phyloP scores from a whole-genome alignment of 148 eudicot genomes.

The Drosera capensis region DNA sequence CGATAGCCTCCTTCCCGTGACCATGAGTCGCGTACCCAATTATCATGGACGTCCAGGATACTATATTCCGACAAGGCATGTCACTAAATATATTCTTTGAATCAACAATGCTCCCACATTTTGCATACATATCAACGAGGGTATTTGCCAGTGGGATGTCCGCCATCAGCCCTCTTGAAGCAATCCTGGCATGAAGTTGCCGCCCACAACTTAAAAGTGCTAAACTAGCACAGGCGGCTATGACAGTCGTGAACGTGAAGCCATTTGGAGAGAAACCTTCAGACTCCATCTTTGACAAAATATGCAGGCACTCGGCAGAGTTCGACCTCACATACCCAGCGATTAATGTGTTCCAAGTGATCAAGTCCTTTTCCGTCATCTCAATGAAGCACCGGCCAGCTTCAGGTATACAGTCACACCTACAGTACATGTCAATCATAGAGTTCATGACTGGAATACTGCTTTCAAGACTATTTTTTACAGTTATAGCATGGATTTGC shows the following conservation, averaged over 20 bases:
- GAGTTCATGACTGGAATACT: conserved; percentile 80
- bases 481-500: conserved; percentile 55
- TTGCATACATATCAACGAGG: conserved; percentile 87
- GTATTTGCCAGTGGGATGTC: conserved; percentile 54
- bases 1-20: conserved; percentile 55
- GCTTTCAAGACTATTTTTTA: conserved; percentile 56
- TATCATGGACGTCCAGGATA: conserved; percentile 97
- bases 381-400: conserved; percentile 57
- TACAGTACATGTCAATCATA: conserved; percentile 76
- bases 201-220: conserved; percentile 50
- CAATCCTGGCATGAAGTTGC: conserved; percentile 51
- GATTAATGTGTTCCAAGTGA: conserved; percentile 88
- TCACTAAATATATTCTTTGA: conserved; percentile 40
- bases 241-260: conserved; percentile 63
- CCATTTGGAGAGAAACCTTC: conserved; percentile 49
- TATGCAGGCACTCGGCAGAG: conserved; percentile 34
- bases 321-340: conserved; percentile 58
- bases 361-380: conserved; percentile 51
- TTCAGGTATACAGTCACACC: conserved; percentile 37
- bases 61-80: conserved; percentile 35
- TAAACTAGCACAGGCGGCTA: conserved; percentile 67
- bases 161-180: conserved; percentile 46
- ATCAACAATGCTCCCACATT: conserved; percentile 64
- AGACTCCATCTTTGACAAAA: conserved; percentile 45
- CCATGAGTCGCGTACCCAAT: conserved; percentile 81